Conservation (phyloP, 1,284 basidiomycete species). For the Ceratobasidium sp. region DNA sequence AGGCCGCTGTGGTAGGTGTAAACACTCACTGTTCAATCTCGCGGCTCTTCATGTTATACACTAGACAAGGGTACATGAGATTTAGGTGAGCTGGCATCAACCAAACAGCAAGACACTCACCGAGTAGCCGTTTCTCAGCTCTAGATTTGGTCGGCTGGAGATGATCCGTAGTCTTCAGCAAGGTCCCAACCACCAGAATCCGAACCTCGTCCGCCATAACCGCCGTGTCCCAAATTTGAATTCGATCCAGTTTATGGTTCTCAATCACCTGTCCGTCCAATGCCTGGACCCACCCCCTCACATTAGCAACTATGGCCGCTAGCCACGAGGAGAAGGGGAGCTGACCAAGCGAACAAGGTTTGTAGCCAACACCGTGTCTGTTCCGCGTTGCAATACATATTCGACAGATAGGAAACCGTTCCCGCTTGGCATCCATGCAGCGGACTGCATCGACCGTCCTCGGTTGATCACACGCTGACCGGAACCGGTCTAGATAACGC, state of each 20-base stretch:
- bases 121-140: slow-evolving; percentile 79
- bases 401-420: slow-evolving; percentile 57
- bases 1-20: not conserved
- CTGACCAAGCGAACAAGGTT: slow-evolving; percentile 25
- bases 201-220: slow-evolving; percentile 69
- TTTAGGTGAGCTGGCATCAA: not conserved
- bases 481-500: slow-evolving; percentile 68
- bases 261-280: slow-evolving; percentile 59
- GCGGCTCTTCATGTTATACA: slow-evolving; percentile 73
- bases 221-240: slow-evolving; percentile 77
- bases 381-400: slow-evolving; percentile 13
- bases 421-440: slow-evolving; percentile 76
- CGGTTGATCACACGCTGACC: slow-evolving; percentile 77
- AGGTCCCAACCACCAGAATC: slow-evolving; percentile 75
- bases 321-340: not conserved
- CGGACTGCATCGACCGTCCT: slow-evolving; percentile 67
- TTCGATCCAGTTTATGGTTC: slow-evolving; percentile 69
- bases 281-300: slow-evolving; percentile 56
- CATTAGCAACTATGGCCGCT: no score
- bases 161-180: slow-evolving; percentile 69
- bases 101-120: slow-evolving; percentile 56
- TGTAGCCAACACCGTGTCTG: not conserved
- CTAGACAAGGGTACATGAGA: slow-evolving; percentile 54
- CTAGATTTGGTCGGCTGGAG: slow-evolving; percentile 76
- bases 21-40: slow-evolving; percentile 70